Evolutionary conservation across 140 eudicot genomes (phyloP), one percentile per base, ranked within the genome.

Genomic region (Erigeron philadelphicus): DNA sequence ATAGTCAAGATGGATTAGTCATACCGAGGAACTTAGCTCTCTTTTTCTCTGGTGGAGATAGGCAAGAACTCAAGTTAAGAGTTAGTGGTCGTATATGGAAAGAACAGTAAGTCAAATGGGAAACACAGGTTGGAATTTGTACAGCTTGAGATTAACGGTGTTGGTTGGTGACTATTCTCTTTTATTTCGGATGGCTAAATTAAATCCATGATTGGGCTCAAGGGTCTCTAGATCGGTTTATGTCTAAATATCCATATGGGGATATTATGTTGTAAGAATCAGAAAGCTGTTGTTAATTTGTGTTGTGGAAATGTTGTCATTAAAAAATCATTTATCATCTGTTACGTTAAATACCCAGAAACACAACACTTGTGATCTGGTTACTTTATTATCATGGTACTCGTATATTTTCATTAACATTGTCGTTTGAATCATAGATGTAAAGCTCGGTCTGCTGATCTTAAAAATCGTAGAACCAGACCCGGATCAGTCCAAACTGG

Each of bases 61-160:
- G 84, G 62, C 76, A 88, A 75, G 92, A 88, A 76, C 92, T 88
- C 50, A 88, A 85, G 72, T 65, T 88, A 70, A 83, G 92, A 80
- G 83, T 88, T 11, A 85, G 82, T 0, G 95, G 95, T 5, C 78
- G 89, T 23, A 88, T 88, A 67, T 85, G 89, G 95, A 88, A 81
- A 70, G 87, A 82, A 60, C 76, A 76, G 66, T 76, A 69, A 63
- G 75, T 71, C 44, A 44, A 75, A 48, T 7, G 55, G 48, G 11
- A 7, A 10, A 11, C 21, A 5, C 25, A 15, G 46, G 67, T 53
- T 49, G 61, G 40, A 19, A 59, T 11, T 48, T 76, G 81, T 76
- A 70, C 45, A 76, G 73, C 53, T 75, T 64, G 79, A 31, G 62
- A 19, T 13, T 56, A 56, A 38, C 62, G 4, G n/a, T 56, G 38